Conservation (phyloP, 192 early-diverging fungal species). For the Podila epigama region DNA sequence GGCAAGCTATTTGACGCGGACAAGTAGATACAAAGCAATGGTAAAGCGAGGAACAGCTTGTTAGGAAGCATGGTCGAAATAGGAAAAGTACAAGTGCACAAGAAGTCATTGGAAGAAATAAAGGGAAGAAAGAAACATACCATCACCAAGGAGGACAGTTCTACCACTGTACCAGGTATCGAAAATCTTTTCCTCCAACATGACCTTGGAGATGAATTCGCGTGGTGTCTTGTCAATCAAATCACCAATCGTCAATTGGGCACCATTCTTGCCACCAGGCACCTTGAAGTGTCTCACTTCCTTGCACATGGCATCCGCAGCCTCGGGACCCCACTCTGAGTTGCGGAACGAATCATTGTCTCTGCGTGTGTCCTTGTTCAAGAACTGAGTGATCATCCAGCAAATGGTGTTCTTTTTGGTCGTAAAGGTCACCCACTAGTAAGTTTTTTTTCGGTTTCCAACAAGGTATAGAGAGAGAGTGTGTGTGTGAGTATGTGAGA, state of each 20-base stretch:
- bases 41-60: too few relatives aligned
- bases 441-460: too few relatives aligned
- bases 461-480: too few relatives aligned
- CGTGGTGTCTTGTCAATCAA: background rate
- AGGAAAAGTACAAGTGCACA: background rate
- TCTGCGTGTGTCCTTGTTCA: background rate
- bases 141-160: conserved; percentile 3
- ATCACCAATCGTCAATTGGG: background rate
- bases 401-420: background rate
- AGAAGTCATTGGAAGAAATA: background rate
- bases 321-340: conserved; percentile 10
- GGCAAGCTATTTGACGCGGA: background rate
- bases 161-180: conserved; percentile 2
- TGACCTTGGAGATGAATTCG: conserved; percentile 7
- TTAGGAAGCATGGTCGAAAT: too few relatives aligned
- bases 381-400: background rate
- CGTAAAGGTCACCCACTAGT: conserved; percentile 1
- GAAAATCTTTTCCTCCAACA: conserved; percentile 5
- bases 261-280: background rate
- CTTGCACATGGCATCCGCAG: conserved; percentile 5
- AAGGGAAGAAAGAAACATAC: background rate
- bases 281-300: background rate
- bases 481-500: too few relatives aligned
- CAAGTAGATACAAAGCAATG: too few relatives aligned
- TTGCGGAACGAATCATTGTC: background rate